phyloP scores from a whole-genome alignment of 371 early-diverging fungal species.

The Actinomortierella wolfii region DNA sequence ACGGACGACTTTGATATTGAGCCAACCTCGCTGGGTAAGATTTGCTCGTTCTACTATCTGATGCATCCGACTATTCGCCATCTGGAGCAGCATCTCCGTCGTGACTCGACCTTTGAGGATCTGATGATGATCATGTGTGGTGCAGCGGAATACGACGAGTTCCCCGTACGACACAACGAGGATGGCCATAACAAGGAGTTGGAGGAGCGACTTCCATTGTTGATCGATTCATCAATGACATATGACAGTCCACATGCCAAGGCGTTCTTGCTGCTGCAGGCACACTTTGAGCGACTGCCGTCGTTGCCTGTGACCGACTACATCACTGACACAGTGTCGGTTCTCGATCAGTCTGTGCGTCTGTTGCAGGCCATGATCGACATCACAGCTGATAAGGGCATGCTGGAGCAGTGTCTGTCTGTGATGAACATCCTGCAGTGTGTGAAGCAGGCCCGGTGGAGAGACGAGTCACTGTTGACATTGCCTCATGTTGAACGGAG shows the following conservation, averaged over 20 bases:
- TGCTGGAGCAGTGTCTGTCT: constrained; percentile 62
- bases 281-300: constrained; percentile 90
- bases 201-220: constrained; percentile 82
- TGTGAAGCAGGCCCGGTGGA: constrained; percentile 90
- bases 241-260: constrained; percentile 85
- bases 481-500: constrained; percentile 67
- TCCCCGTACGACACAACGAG: constrained; percentile 96
- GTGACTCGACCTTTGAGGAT: constrained; percentile 87
- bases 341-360: constrained; percentile 91
- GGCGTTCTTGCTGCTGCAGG: constrained; percentile 89
- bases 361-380: constrained; percentile 93
- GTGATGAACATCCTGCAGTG: constrained; percentile 83
- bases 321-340: constrained; percentile 85
- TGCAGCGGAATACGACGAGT: constrained; percentile 88
- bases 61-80: constrained; percentile 92
- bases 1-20: constrained; percentile 85
- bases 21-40: constrained; percentile 95
- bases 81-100: constrained; percentile 85
- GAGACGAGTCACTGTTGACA: constrained; percentile 72
- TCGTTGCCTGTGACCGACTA: constrained; percentile 80
- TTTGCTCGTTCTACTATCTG: constrained; percentile 96
- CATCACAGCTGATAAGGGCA: constrained; percentile 76
- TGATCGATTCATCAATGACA: constrained; percentile 57
- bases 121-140: constrained; percentile 91
- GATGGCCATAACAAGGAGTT: constrained; percentile 75